Base-by-base conservation (phyloP, 441 rosid genomes). In the Jatropha multifida region DNA sequence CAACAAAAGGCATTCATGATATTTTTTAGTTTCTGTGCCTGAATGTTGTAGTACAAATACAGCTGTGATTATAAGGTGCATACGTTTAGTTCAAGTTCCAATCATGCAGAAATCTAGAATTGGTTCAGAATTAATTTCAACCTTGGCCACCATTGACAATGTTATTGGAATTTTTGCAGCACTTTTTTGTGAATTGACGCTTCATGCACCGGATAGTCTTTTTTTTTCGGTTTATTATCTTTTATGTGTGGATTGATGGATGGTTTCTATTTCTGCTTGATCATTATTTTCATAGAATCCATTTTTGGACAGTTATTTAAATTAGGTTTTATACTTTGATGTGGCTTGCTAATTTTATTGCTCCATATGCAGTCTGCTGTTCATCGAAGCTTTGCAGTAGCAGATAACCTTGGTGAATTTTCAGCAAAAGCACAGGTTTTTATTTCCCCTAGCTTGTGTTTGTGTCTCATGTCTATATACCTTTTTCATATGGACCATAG, bases 401-500 rank as follows among this genome's bases (percentile, higher is more conserved):
- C 91, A 37, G 97, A 91, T 86, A 94, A 94, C 86, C 89, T 92
- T 26, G 98, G 97, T 83, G 98, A 94, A 90, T 89, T 92, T 78
- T 92, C 98, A 69, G 97, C 97, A 4, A 94, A 94, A 84, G 85
- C 97, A 55, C 97, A 91, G 93, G 97, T 83, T 79, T 32, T 73
- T 41, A 52, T 70, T 71, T 52, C 76, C 69, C 60, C 41, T 40
- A 40, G 59, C 72, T 40, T 54, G 49, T 49, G 58, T 46, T 56
- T 71, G 51, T n/a, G 32, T 32, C 32, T 32, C 32, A 32, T 26
- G 13, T 42, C 54, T 73, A 44, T 23, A 48, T 71, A 23, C 63
- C 48, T 44, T 75, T 68, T 49, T 55, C 55, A 40, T 46, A 62
- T 27, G 62, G 20, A 62, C 37, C 59, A 15, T 44, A 75, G 78